phyloP scores from a whole-genome alignment of 345 rosid species.

The Linum tenue region DNA sequence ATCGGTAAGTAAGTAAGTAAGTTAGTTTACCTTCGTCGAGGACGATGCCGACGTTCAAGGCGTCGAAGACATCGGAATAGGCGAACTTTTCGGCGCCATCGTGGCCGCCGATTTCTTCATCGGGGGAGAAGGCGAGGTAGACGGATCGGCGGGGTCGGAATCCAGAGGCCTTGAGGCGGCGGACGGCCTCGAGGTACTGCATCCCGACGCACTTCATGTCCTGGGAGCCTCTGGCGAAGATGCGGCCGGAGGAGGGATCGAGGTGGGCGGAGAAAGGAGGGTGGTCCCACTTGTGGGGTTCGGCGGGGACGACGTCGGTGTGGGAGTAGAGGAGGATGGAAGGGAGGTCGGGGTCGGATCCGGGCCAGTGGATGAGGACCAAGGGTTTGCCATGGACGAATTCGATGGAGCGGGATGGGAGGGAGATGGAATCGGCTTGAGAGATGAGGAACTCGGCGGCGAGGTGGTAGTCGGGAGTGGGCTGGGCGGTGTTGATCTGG shows the following conservation, averaged over 20 bases:
- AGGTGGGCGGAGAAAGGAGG: constrained; percentile 66
- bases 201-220: constrained; percentile 98
- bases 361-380: constrained; percentile 69
- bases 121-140: constrained; percentile 72
- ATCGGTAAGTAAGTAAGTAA: neutral
- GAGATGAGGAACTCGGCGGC: constrained; percentile 54
- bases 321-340: constrained; percentile 82
- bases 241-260: constrained; percentile 48
- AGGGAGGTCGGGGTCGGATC: constrained; percentile 55
- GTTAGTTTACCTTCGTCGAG: constrained; percentile 72
- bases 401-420: constrained; percentile 48
- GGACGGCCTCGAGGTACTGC: constrained; percentile 89
- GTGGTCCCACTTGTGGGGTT: constrained; percentile 66
- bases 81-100: constrained; percentile 78
- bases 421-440: constrained; percentile 58
- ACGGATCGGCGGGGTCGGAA: constrained; percentile 61
- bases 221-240: constrained; percentile 88
- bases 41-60: constrained; percentile 60
- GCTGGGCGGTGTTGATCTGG: constrained; percentile 83
- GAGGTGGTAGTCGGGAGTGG: constrained; percentile 52
- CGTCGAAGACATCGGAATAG: constrained; percentile 45
- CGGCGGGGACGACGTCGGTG: constrained; percentile 90
- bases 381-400: constrained; percentile 59
- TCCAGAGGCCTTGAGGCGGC: constrained; percentile 50
- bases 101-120: constrained; percentile 92